Base-by-base conservation (phyloP, 23 red algal species). In the Gracilariopsis chorda region DNA sequence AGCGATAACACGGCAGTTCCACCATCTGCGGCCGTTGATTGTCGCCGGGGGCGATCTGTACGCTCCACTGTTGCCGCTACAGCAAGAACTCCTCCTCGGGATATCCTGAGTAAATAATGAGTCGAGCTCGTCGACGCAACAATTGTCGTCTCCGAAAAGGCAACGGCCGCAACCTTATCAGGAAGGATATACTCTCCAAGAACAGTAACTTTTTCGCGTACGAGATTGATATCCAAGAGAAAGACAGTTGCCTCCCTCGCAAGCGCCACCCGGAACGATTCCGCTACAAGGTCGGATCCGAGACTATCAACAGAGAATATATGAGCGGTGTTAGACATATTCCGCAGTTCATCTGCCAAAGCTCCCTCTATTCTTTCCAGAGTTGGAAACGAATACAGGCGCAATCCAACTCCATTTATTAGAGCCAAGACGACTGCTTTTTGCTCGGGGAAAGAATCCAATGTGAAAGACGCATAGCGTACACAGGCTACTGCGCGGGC, bases 121-220 rank as follows among this genome's bases (percentile, higher is more conserved):
- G 29, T 33, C 42, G 45, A 25, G 32, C 57, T 33, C 8, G 72
- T 80, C 12, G 86, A 68, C 3, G 69, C 86, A 12, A 90, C 86
- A 67, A 90, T 78, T 17, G 86, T 90, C 86, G 80, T 90, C 44
- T 80, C 86, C 17, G 72, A 78, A 77, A 68, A 90, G 1, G 86
- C 49, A 61, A 90, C 72, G 2, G 86, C 19, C 10, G 10, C 72
- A 69, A 90, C 40, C 14, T 49, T 70, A 25, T 80, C 71, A 24
- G 53, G 41, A 35, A 90, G 56, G 8, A 41, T 51, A 52, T 80
- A 55, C 37, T 78, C 55, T 19, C 86, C 86, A 36, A 90, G 43
- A 3, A 80, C 75, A 17, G 53, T 80, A 24, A 90, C 86, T 24
- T 80, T 72, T 37, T 64, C 39, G 24, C 74, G 49, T 2, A 30